phyloP scores from a whole-genome alignment of 768 basidiomycete genomes.

The Pilatotrama ljubarskyi region DNA sequence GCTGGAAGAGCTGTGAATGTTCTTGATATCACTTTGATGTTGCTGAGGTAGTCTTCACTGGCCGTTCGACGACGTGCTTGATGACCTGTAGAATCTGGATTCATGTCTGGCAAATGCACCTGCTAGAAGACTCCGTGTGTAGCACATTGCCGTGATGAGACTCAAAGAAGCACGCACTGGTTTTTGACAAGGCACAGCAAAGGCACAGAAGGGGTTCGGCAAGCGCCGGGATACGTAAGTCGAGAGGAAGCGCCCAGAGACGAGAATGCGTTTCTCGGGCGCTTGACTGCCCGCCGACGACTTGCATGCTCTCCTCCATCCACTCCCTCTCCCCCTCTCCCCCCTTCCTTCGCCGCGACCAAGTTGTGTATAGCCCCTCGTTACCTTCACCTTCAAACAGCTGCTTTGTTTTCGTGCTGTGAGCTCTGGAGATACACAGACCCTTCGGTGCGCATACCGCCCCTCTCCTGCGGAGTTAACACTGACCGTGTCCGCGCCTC shows the following conservation, averaged over 20 bases:
- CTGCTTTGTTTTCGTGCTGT: background rate
- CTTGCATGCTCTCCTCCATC: background rate
- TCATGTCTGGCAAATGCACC: too few relatives aligned
- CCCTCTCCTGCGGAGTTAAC: background rate
- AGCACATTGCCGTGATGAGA: background rate
- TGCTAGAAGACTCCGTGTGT: too few relatives aligned
- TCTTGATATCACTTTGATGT: background rate
- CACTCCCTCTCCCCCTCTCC: background rate
- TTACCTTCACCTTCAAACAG: background rate
- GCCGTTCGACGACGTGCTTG: too few relatives aligned
- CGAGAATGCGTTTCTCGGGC: background rate
- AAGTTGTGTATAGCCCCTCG: background rate
- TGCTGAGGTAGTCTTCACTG: background rate
- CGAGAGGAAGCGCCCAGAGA: background rate
- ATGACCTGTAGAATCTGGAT: too few relatives aligned
- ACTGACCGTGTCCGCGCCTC: background rate
- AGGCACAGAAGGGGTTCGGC: background rate
- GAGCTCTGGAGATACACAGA: background rate
- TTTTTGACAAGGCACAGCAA: background rate
- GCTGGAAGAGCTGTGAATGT: background rate
- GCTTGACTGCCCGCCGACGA: background rate
- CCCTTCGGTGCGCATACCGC: background rate
- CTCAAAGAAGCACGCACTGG: background rate
- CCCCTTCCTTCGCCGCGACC: background rate
- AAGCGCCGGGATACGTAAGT: constrained; percentile 12